Base-by-base conservation (phyloP, 2,329 filamentous ascomycete genomes). In the Ophiostoma novo-ulmi region DNA sequence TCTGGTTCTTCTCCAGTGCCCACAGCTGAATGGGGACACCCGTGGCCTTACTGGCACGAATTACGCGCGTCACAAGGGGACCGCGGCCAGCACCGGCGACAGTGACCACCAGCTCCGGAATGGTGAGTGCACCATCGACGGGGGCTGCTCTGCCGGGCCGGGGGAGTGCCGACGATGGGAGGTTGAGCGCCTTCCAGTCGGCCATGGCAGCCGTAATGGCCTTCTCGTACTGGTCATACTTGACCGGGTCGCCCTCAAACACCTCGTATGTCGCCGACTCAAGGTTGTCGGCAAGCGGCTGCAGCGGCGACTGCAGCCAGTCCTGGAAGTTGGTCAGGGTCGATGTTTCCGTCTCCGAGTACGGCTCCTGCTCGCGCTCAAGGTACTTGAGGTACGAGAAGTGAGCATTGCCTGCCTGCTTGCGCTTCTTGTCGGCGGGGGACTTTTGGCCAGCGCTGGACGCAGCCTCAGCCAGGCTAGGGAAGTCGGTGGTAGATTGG, bases 201-300 rank as follows among this genome's bases (percentile, higher is more conserved):
- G 82, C 84, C 73, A 99, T 83, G 0, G 95, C 94, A 74, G 91
- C 88, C 4, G 88, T 87, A 71, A 96, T 90, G 17, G 95, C 95
- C 65, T 86, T 84, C 79, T 98, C 93, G 78, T 99, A 99, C 85
- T 94, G 96, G 74, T 93, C 89, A 78, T 99, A 99, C 80, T 99
- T 99, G 80, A 99, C 91, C 0, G 95, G 95, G 74, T 99, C 96
- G 75, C 96, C 96, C 79, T 99, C 95, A 76, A 99, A 99, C 1
- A 98, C 94, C 78, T 99, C 95, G 79, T 99, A 99, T 0, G 95
- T 99, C 61, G 97, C 91, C 66, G 93, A 97, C 79, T 99, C 96
- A 17, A 99, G 85, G 75, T 99, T 99, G 79, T 99, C 95, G 0
- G 94, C 94, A 17, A 99, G 84, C 0, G 95, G 95, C 78, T 99